Evolutionary conservation across 2,329 filamentous ascomycete genomes (phyloP), one percentile per base, ranked within the genome.

Genomic region (Phaeosphaeriaceae sp.): DNA sequence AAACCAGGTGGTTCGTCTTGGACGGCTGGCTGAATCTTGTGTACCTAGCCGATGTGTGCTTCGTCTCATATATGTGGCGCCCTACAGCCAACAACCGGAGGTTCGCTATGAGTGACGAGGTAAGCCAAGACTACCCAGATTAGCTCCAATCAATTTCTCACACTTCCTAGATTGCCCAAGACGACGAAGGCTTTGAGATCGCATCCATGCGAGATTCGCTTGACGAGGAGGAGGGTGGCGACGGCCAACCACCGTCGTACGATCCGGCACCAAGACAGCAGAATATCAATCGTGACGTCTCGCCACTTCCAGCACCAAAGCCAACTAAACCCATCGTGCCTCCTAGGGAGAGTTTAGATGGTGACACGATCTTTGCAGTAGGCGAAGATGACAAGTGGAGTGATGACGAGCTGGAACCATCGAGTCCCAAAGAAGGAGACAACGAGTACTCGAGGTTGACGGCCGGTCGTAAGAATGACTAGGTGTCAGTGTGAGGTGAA

Each of bases 21-120:
- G 94, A 99, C 68, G 94, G 94, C 46, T 99, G 94, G 94, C 80
- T 97, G 42, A 97, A 97, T 72, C 76, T 99, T 46, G 93, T 99
- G 13, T 99, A 97, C 76, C 85, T 99, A 56, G 90, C 89, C 51
- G 93, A 99, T 67, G 91, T 99, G 20, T 87, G 86, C 46, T 97
- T 93, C 75, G 84, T 99, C 58, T 92, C 94, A 17, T 99, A 97
- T 73, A 82, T 99, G 44, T 99, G 94, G 94, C 83, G 94, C 39
- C 94, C 94, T 6, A 97, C 93, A 17, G 92, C 89, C 43, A 97
- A 99, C 76, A 99, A 99, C 77, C 85, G 92, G 63, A 86, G 94
- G 48, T 99, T 99, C 67, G 94, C 94, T 55, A 99, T 99, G 94
- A 96, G 90, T 77, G 94, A 99, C 68, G 94, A 99, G 81, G 84